Evolutionary conservation across 2,329 filamentous ascomycete genomes (phyloP).

Genomic region (Botrytis galanthina): DNA sequence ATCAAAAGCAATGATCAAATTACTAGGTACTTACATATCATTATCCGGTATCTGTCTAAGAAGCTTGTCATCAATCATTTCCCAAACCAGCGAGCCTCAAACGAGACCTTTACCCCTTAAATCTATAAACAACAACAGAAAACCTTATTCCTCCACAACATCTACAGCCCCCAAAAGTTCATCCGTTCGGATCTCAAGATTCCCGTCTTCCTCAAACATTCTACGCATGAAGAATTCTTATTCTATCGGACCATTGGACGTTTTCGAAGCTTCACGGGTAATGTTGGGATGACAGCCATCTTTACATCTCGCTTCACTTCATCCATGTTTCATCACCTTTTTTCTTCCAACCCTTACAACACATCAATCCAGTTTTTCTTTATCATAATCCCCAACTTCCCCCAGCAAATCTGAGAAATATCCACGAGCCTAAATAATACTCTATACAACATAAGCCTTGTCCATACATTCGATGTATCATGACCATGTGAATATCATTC

Average conservation of each 20-base stretch:
- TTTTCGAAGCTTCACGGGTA: not conserved
- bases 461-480: not conserved
- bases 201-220: not conserved
- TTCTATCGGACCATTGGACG: not conserved
- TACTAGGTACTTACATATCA: not conserved
- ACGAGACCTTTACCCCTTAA: not conserved
- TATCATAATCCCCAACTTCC: not conserved
- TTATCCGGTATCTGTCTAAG: not conserved
- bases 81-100: not conserved
- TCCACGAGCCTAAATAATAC: not conserved
- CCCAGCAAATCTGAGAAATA: not conserved
- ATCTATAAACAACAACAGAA: not conserved
- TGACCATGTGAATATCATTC: not conserved
- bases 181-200: constrained; percentile 1
- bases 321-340: constrained; percentile 11
- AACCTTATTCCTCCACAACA: not conserved
- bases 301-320: constrained; percentile 14
- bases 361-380: not conserved
- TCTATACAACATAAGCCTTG: not conserved
- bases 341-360: not conserved
- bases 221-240: not conserved
- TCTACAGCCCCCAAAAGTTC: not conserved
- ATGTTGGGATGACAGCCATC: not conserved
- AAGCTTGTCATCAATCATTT: not conserved
- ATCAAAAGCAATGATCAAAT: no score